Base-by-base conservation (phyloP, 805 yeast species). In the Peterozyma toletana region DNA sequence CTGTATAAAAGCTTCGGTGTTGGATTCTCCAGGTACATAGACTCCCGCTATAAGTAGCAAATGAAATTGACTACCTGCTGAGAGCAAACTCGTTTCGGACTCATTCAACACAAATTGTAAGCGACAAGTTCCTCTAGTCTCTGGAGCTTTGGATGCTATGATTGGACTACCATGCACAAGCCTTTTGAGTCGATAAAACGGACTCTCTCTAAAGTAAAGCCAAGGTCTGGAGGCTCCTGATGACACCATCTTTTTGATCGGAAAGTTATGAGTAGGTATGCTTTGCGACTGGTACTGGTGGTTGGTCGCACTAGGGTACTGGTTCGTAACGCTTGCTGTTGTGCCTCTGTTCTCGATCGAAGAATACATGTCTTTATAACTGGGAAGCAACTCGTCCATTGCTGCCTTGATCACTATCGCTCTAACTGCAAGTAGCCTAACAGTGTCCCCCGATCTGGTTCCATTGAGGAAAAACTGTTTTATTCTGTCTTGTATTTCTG, bases 41-140 rank as follows among this genome's bases (percentile, higher is more conserved):
- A 62, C 66, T 5, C 84, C 87, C 52, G 83, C 71, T 39, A 85
- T 59, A 2, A 86, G 53, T 50, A 64, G 77, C 3, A 86, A 48
- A 42, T 66, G 70, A 46, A 57, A 60, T 11, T 58, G 50, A 1
- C 49, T 43, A 38, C 58, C 53, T 1, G 50, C 41, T 17, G 52
- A 49, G 10, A 84, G 50, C 10, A 69, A 50, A 9, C 51, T 48
- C 33, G 57, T 50, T 37, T 81, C 88, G 0, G 59, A 58, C 3
- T 61, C 62, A 9, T 60, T 59, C 16, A 86, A 54, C 2, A 54
- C 51, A 44, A 86, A 77, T 3, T 59, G 47, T 40, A 70, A 40
- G 27, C 55, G 57, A 35, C 73, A 67, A 11, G 71, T 65, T 3
- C 78, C 80, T 50, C 78, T 63, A 13, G 68, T 66, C 1, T 69